phyloP scores from a whole-genome alignment of 1,284 basidiomycete genomes.

The Moesziomyces sp. region DNA sequence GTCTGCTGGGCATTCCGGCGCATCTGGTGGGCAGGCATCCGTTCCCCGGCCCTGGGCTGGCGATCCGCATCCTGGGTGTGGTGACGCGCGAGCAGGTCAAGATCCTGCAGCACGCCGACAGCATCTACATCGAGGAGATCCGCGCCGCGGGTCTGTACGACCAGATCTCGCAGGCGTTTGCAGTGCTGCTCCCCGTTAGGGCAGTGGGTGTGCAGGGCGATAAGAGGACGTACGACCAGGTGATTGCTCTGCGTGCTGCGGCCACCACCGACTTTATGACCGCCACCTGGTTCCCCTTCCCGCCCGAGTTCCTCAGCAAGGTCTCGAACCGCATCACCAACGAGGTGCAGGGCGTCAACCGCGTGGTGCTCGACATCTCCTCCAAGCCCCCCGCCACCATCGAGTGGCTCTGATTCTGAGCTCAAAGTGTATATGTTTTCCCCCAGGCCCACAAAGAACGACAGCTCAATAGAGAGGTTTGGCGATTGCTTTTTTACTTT shows the following conservation, averaged over 20 bases:
- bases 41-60: slow-evolving; percentile 98
- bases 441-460: neutral
- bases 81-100: slow-evolving; percentile 92
- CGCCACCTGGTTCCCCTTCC: slow-evolving; percentile 78
- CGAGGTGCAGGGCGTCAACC: slow-evolving; percentile 85
- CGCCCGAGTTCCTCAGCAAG: slow-evolving; percentile 85
- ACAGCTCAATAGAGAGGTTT: neutral
- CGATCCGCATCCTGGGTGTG: slow-evolving; percentile 97
- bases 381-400: slow-evolving; percentile 90
- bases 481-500: slow-evolving; percentile 6
- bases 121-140: slow-evolving; percentile 98
- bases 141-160: slow-evolving; percentile 90
- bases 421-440: neutral
- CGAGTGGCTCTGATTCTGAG: slow-evolving; percentile 66
- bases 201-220: slow-evolving; percentile 99
- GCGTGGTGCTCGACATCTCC: slow-evolving; percentile 79
- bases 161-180: slow-evolving; percentile 95
- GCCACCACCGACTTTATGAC: slow-evolving; percentile 68
- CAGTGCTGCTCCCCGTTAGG: slow-evolving; percentile 93
- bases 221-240: slow-evolving; percentile 95
- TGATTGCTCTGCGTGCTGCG: slow-evolving; percentile 69
- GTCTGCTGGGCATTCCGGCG: slow-evolving; percentile 88
- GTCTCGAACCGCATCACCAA: slow-evolving; percentile 98
- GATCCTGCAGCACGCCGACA: slow-evolving; percentile 93
- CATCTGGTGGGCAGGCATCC: slow-evolving; percentile 96